phyloP scores from a whole-genome alignment of 1,284 basidiomycete species.

The Ganoderma sinense region DNA sequence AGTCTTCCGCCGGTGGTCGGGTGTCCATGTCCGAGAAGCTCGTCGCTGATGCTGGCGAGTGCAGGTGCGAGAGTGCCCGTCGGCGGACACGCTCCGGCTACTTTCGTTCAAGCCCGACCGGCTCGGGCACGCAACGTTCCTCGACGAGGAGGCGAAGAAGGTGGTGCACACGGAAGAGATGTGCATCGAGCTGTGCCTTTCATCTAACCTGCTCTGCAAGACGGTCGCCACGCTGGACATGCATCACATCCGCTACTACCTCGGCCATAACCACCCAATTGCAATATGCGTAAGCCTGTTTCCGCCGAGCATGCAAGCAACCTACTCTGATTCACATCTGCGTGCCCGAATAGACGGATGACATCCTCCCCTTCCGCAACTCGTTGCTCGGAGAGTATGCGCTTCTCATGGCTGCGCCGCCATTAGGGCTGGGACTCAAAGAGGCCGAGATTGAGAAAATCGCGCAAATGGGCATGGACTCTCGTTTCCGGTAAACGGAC shows the following conservation, averaged over 20 bases:
- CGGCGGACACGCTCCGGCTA: conserved; percentile 68
- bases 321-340: not conserved
- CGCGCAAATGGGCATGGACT: conserved; percentile 68
- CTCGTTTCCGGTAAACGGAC: conserved; percentile 35
- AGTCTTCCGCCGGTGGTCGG: not conserved
- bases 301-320: conserved; percentile 4
- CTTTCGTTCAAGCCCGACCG: conserved; percentile 72
- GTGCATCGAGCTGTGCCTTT: conserved; percentile 83
- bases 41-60: not conserved
- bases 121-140: conserved; percentile 85
- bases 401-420: conserved; percentile 70
- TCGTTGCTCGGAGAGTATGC: conserved; percentile 80
- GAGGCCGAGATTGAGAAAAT: conserved; percentile 63
- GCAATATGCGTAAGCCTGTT: conserved; percentile 71
- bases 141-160: conserved; percentile 65
- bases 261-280: conserved; percentile 70
- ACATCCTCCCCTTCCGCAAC: conserved; percentile 78
- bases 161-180: conserved; percentile 66
- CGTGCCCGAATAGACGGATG: conserved; percentile 69
- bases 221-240: conserved; percentile 68
- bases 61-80: conserved; percentile 58
- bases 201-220: conserved; percentile 83
- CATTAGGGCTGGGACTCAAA: conserved; percentile 71
- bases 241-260: conserved; percentile 77
- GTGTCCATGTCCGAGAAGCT: not conserved